Percentiles rank a stretch among this genome's conserved stretches.
phyloP scores from a whole-genome alignment of 2,329 filamentous ascomycete species.

The Alternaria brassicae region DNA sequence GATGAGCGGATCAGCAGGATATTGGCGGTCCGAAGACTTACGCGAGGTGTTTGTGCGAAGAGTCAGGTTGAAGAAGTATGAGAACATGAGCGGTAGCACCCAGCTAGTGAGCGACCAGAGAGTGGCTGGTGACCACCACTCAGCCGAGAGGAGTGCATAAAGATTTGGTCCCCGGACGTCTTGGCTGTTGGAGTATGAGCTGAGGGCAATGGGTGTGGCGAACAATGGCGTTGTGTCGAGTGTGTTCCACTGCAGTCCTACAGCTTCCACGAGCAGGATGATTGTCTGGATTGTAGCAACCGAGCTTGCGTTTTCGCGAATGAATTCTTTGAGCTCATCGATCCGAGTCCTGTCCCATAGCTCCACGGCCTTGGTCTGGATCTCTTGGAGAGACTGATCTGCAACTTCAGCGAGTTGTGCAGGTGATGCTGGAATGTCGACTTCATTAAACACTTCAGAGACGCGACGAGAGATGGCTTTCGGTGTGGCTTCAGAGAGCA shows the following conservation, averaged over 20 bases:
- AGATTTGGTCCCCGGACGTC: conserved; percentile 78
- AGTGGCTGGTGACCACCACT: conserved; percentile 83
- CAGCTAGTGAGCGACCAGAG: conserved; percentile 79
- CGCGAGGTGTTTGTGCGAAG: conserved; percentile 60
- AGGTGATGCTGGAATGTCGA: conserved; percentile 75
- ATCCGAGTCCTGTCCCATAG: conserved; percentile 72
- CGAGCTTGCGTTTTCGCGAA: conserved; percentile 75
- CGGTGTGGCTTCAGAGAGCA: conserved; percentile 29
- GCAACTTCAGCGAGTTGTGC: conserved; percentile 66
- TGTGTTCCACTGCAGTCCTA: conserved; percentile 72
- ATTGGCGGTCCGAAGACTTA: conserved; percentile 56
- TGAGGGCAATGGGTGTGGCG: conserved; percentile 69
- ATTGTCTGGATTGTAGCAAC: conserved; percentile 59
- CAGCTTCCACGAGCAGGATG: conserved; percentile 67
- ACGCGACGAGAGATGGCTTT: conserved; percentile 59
- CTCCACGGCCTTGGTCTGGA: conserved; percentile 69
- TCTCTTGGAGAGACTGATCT: conserved; percentile 71
- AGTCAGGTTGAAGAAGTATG: conserved; percentile 92
- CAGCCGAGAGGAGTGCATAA: conserved; percentile 74
- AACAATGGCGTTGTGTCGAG: conserved; percentile 76
- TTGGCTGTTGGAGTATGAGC: conserved; percentile 64
- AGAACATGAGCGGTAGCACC: conserved; percentile 71
- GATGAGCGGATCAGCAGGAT: conserved; percentile 80
- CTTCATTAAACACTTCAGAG: conserved; percentile 60
- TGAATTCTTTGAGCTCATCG: conserved; percentile 67